Evolutionary conservation across 192 early-diverging fungal genomes (phyloP), one percentile per base, ranked within the genome.

Genomic region (Dimargaris cristalligena): DNA sequence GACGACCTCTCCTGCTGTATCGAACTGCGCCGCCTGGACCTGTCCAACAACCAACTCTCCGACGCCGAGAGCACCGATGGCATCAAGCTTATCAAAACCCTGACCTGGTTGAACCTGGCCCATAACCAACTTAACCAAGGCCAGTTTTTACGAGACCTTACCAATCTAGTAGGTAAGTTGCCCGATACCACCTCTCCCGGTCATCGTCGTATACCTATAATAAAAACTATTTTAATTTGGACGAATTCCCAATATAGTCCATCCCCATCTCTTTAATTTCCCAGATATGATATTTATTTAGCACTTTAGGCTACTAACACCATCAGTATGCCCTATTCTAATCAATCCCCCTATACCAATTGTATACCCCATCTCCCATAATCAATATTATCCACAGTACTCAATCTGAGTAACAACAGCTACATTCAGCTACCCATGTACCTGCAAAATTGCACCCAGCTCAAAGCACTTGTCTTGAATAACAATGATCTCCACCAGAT

Each of bases 381-480:
- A 13, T 23, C 20, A 33, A 48, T n/a, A n/a, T n/a, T n/a, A n/a
- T n/a, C n/a, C 29, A 28, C 60, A 75, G 82, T 89, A 1, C 63
- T 89, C 57, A 85, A 88, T 62, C 67, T 88, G 59, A 76, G 74
- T 55, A 74, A 80, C 59, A 91, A 91, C 64, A 60, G 78, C 48
- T 51, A 82, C 9, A 77, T 71, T 20, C 65, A 72, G 32, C 80
- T 92, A 18, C 78, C 80, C 11, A 62, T 64, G 22, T 67, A 81
- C 54, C 65, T 84, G 18, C 58, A 69, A 16, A 75, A 71, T 14
- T 73, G 80, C 25, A 75, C 61, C n/a, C 60, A 74, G 29, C 71
- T 92, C 25, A 88, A 86, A 52, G 90, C 90, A 2, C 62, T 92
- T 14, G 82, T 92, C 34, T 71, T 90, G 23, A 86, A 84, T 60